Evolutionary conservation across 805 yeast genomes (phyloP), one percentile per base, ranked within the genome.

Genomic region (Alloascoidea africana): DNA sequence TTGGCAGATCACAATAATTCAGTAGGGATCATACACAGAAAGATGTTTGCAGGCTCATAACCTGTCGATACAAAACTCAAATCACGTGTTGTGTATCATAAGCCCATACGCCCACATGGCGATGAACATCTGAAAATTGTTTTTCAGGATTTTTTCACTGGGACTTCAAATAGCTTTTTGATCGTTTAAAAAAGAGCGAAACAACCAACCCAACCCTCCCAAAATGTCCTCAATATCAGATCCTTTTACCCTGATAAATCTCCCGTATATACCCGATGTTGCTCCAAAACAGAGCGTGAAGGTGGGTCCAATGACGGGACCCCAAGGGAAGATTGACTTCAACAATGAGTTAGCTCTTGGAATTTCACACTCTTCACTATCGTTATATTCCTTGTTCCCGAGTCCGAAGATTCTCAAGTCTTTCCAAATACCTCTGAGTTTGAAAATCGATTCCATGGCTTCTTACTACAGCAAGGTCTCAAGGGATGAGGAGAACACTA

Each of bases 341-440:
- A 32, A 45, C 14, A 17, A 23, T 14, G 33, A 33, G 16, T 33
- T 35, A 27, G 39, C 41, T 37, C 39, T 56, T 3, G 62, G 59
- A 11, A 44, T 55, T 14, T 50, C 59, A 3, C 50, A 48, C 18
- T 44, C 54, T 35, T 51, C 55, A 5, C 39, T 57, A 6, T 41
- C 46, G 17, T 41, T 46, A 16, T 47, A 52, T 27, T 36, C 49
- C 2, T 38, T 55, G 14, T 39, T 42, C 5, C 62, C 62, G 5
- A 41, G 41, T 15, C 60, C 62, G 5, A 54, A 49, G 32, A 46
- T 52, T 11, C 38, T 47, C 16, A 48, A 55, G 43, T 49, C 60
- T 1, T 49, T 48, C 33, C 46, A 59, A 5, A 47, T 57, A 3
- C 46, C 61, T 2, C 59, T 60, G 3, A 51, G 47, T 11, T 48